Base-by-base conservation (phyloP, 2,329 filamentous ascomycete genomes). In the Neofusicoccum ribis region DNA sequence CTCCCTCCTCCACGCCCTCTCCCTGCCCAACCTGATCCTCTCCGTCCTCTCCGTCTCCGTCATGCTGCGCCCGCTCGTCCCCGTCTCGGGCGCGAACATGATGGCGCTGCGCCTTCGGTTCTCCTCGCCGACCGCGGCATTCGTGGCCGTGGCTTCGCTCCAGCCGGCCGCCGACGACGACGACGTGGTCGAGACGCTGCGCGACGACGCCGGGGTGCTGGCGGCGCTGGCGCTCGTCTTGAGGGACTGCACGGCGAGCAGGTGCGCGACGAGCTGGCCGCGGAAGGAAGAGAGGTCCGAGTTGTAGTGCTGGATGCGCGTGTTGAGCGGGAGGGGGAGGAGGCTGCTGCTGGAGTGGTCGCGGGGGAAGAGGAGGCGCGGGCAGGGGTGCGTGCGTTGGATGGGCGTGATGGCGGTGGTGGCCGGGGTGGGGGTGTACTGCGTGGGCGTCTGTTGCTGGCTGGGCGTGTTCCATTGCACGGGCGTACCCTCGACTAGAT, bases 211-310 rank as follows among this genome's bases (percentile, higher is more conserved):
- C 5, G 50, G 54, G 2, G 71, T 63, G 5, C 49, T 64, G 5
- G 68, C 61, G 52, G 23, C 20, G 41, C 14, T 20, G 17, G 11
- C 37, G 37, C 6, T 15, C 43, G 39, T 11, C 44, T 72, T 74
- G 37, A 76, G 67, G 7, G 68, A 54, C 2, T 68, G 70, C 2
- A 77, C 72, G 31, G 69, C 68, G 3, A 67, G 66, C 7, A 76
- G 66, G 56, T 78, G 76, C 9, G 54, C 52, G 34, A 70, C 66
- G 11, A 77, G 60, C 72, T 77, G 73, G 60, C 37, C 39, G 8
- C 67, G 50, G 59, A 78, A 77, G 9, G 69, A 63, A 1, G 70
- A 69, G 34, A 73, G 69, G 58, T 73, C 69, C 58, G 67, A 65
- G 23, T 70, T 71, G 41, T 75, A 72, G 27, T 68, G 70, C 51